Conservation (phyloP, 257 asterid species). For the Solanum habrochaites region DNA sequence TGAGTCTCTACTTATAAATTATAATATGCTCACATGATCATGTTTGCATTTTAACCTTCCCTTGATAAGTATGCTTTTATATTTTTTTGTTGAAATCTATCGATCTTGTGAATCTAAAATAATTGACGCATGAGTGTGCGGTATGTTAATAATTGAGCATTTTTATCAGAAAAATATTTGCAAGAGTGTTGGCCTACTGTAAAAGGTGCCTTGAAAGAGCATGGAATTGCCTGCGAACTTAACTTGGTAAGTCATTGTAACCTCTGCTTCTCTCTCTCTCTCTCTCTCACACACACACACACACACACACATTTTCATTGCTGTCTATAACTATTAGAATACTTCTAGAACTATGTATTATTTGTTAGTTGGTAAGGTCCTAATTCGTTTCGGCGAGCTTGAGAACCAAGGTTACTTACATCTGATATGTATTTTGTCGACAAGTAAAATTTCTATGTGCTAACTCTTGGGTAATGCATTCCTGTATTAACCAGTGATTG, state of each 20-base stretch:
- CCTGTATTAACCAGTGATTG: neutral
- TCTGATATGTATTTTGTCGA: neutral
- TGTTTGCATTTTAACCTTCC: neutral
- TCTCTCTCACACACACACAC: accelerated
- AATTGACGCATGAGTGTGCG: neutral
- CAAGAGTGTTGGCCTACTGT: conserved; percentile 86
- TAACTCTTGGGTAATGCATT: neutral
- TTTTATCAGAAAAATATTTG: conserved; percentile 58
- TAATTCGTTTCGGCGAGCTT: neutral
- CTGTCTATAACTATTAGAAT: neutral
- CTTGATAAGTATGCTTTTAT: neutral
- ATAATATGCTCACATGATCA: neutral
- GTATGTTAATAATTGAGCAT: neutral
- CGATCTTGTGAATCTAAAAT: neutral
- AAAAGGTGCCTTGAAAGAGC: conserved; percentile 63
- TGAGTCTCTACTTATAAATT: neutral
- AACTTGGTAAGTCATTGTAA: conserved; percentile 47
- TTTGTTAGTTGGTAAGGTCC: neutral
- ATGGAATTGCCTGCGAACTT: conserved; percentile 52
- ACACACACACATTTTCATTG: neutral
- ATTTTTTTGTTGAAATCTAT: neutral
- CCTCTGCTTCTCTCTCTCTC: neutral
- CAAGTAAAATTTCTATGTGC: neutral
- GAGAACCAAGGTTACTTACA: neutral
- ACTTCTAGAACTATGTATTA: neutral